Evolutionary conservation across 1,284 basidiomycete genomes (phyloP), one percentile per base, ranked within the genome.

Genomic region (Cutaneotrichosporon sp.): DNA sequence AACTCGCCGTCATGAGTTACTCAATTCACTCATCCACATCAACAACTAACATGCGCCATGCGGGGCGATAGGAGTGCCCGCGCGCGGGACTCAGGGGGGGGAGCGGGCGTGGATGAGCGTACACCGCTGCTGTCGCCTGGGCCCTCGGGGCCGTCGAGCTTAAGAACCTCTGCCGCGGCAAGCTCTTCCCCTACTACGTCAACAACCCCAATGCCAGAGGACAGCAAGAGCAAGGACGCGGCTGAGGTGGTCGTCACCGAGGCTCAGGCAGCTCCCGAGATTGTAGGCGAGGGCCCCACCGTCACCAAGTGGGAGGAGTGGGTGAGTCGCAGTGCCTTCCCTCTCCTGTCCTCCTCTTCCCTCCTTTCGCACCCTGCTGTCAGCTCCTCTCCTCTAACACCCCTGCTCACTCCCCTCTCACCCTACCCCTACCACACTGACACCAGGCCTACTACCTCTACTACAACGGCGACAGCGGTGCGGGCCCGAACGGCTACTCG

Each of bases 401-500:
- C 31, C 31, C 31, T 33, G 6, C 16, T 36, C 34, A 11, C 34
- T 13, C 34, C 3, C 34, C 16, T 7, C 34, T 36, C 34, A 36
- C 38, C 16, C 18, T 9, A 9, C 38, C 18, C 4, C 18, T 22
- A n/a, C n/a, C n/a, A n/a, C 31, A 20, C 54, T 45, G 38, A 54
- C 38, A 3, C 24, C 27, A 43, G 65, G 65, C 67, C 1, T 69
- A 68, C 55, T 65, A 65, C 42, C 60, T 65, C 13, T 65, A 65
- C 60, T 65, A 65, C 52, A 62, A 62, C 18, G 60, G 63, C 16
- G 54, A 64, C 50, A 65, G 59, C 36, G 67, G 67, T 31, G 65
- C 67, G 5, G 67, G 67, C 5, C 68, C 68, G 0, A 62, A 60
- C 27, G 81, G 79, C 25, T 90, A 85, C 71, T 86, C 87, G 11